phyloP scores from a whole-genome alignment of 2,329 filamentous ascomycete genomes.

The Monilinia polystroma region DNA sequence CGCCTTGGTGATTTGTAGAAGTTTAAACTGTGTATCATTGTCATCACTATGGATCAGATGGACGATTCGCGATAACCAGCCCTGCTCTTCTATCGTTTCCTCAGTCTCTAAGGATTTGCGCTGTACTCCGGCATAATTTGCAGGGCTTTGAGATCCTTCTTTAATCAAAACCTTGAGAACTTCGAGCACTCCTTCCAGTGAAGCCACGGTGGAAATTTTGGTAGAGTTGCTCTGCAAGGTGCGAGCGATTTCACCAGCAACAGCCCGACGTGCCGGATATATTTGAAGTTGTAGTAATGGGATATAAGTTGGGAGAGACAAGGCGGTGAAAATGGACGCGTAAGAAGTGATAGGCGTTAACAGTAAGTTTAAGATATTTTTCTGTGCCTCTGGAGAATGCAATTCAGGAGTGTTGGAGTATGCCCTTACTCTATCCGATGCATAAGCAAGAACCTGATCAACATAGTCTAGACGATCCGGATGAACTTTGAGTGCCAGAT shows the following conservation, averaged over 20 bases:
- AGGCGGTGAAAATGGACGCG: slow-evolving; percentile 90
- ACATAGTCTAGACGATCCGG: slow-evolving; percentile 91
- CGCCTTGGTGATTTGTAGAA: slow-evolving; percentile 83
- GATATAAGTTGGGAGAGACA: slow-evolving; percentile 88
- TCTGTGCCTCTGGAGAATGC: slow-evolving; percentile 82
- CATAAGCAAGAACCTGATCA: slow-evolving; percentile 88
- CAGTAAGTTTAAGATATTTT: slow-evolving; percentile 85
- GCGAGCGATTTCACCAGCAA: slow-evolving; percentile 84
- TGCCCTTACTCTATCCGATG: slow-evolving; percentile 80
- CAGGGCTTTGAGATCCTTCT: slow-evolving; percentile 81
- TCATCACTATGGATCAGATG: slow-evolving; percentile 80
- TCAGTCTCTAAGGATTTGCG: slow-evolving; percentile 83
- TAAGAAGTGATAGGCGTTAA: slow-evolving; percentile 88
- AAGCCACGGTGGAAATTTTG: slow-evolving; percentile 70
- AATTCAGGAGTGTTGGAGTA: slow-evolving; percentile 94
- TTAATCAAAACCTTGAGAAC: slow-evolving; percentile 89
- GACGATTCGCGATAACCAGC: slow-evolving; percentile 89
- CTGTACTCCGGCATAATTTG: slow-evolving; percentile 77
- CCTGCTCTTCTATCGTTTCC: slow-evolving; percentile 96
- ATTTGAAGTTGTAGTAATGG: slow-evolving; percentile 88
- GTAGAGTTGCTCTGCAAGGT: slow-evolving; percentile 82
- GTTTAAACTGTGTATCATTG: slow-evolving; percentile 92
- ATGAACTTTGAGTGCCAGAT: slow-evolving; percentile 94
- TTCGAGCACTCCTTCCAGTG: slow-evolving; percentile 85
- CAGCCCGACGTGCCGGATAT: slow-evolving; percentile 85